Percentiles rank a stretch among this genome's conserved stretches.
Evolutionary conservation across 192 early-diverging fungal genomes (phyloP).

Genomic region (Coemansia sp.): DNA sequence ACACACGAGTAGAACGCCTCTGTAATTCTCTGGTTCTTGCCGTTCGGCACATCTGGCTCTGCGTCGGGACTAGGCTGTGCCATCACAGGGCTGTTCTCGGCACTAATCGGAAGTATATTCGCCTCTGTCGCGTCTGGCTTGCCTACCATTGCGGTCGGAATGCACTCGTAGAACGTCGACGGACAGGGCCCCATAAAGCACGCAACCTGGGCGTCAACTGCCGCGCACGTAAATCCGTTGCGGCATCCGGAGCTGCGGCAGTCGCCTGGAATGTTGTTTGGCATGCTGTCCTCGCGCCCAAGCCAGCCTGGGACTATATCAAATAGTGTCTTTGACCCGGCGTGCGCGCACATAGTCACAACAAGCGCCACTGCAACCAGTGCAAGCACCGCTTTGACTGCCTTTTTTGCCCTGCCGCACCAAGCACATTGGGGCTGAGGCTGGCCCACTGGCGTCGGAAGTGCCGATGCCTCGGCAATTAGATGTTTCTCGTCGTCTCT

Average conservation of each 20-base stretch:
- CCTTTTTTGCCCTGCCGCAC: not conserved
- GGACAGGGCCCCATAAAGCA: constrained; percentile 43
- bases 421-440: not conserved
- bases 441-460: not conserved
- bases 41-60: not conserved
- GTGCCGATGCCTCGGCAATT: not conserved
- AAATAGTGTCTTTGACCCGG: not conserved
- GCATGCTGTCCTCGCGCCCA: not conserved
- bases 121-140: constrained; percentile 22
- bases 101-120: constrained; percentile 12
- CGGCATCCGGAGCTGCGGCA: constrained; percentile 40
- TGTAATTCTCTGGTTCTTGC: constrained; percentile 14
- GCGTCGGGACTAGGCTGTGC: not conserved
- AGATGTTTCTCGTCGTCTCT: constrained; percentile 8
- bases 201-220: constrained; percentile 18
- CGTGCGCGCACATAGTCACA: not conserved
- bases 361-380: constrained; percentile 3
- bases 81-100: constrained; percentile 6
- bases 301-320: not conserved
- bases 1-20: constrained; percentile 36
- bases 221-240: constrained; percentile 26
- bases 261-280: constrained; percentile 12
- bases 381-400: not conserved
- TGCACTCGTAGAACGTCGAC: constrained; percentile 27
- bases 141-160: constrained; percentile 23